Base-by-base conservation (phyloP, 345 rosid species). In the Gossypium bickii region DNA sequence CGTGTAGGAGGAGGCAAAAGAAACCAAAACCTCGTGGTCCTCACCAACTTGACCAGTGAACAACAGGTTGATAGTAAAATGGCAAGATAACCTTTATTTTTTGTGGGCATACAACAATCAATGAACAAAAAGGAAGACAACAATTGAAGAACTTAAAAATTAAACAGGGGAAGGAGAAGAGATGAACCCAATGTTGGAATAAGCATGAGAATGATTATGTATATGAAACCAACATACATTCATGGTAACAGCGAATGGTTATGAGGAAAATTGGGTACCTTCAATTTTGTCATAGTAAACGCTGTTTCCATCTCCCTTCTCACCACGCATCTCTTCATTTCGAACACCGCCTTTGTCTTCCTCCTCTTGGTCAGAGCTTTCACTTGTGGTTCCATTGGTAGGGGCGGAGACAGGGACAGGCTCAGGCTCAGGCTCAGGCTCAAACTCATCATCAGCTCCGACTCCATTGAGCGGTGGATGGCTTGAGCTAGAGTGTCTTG, bases 201-300 rank as follows among this genome's bases (percentile, higher is more conserved):
- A 61, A 29, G 11, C 3, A 9, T 27, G 41, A 29, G 45, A 61
- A 61, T 5, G 5, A 15, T 11, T 69, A 24, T 22, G 8, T 9
- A 68, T 25, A 59, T 24, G 63, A 59, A 2, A 10, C 63, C 25
- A 24, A 59, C 0, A 2, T 5, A 12, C 13, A 2, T 4, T 1
- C 1, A 25, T 11, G 25, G 15, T 13, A 4, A 60, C 3, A 1
- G 41, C 12, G 17, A 25, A 60, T 6, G 38, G 22, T 47, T 3
- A 58, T 57, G 12, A 7, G 17, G 11, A 44, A 25, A 16, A 15
- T 43, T 17, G 15, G 49, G 44, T 71, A 84, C 85, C 87, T 67
- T 80, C 16, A 12, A 59, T 20, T 44, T 74, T 62, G 71, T 84
- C 85, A 44, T 78, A 80, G 83, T 80, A 80, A 57, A 82, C 79